Base-by-base conservation (phyloP, 257 asterid species). In the Verbena officinalis region DNA sequence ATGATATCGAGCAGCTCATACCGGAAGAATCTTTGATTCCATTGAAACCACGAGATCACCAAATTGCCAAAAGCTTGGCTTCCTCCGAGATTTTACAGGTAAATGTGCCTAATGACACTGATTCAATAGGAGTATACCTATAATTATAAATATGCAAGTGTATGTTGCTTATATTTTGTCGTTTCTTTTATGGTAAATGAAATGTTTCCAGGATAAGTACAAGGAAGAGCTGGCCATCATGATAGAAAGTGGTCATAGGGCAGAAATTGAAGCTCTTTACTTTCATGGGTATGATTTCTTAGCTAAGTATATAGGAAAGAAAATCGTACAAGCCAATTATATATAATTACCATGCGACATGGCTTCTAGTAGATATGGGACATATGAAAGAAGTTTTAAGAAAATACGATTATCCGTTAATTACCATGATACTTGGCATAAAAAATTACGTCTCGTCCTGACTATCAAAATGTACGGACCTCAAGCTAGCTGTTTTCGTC, bases 261-360 rank as follows among this genome's bases (percentile, higher is more conserved):
- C 97, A 55, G 97, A 93, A 76, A 81, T 93, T 60, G 98, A 93
- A 82, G 95, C 98, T 40, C 96, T 93, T 38, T 90, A 87, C 70
- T 73, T 73, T 59, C 95, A 87, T 72, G 98, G 97, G 49, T 90
- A 76, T 66, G 90, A 88, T 70, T 87, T 87, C 78, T 55, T 93
- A 30, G 78, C 58, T 0, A 90, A 79, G 85, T 93, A 77, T 69
- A 67, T 93, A 36, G 87, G 83, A 0, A 87, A 83, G 73, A 92
- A 92, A 75, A 85, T 90, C n/a, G 97, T 90, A 45, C 97, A 82
- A 61, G 82, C 76, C 33, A 53, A 65, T 66, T 90, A 85, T 71
- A 77, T 92, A 69, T 83, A 70, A 67, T 48, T 11, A 23, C 13
- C 42, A 39, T 9, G 21, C 52, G 12, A 42, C 23, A 11, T 33